phyloP scores from a whole-genome alignment of 1,139 yeast genomes.

The Pichia sp. region DNA sequence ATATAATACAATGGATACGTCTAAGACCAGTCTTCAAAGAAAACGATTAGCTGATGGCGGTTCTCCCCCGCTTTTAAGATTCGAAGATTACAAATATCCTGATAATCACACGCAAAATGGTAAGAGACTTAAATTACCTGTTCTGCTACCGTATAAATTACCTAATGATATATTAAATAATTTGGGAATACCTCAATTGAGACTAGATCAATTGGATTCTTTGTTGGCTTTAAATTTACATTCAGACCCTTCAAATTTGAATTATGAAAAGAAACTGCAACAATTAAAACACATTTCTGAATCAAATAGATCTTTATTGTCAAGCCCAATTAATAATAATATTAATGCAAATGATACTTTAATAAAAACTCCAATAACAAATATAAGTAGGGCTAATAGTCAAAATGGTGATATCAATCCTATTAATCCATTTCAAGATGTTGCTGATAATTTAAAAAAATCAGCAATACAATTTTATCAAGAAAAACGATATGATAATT shows the following conservation, averaged over 20 bases:
- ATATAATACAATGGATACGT: not conserved
- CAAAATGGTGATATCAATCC: not conserved
- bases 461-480: conserved; percentile 2
- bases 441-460: conserved; percentile 9
- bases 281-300: conserved; percentile 11
- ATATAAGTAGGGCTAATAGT: conserved; percentile 3
- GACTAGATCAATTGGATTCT: conserved; percentile 5
- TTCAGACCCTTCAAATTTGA: too few species aligned
- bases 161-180: conserved; percentile 6
- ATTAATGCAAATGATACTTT: too few species aligned
- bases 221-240: not conserved
- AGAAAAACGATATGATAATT: conserved; percentile 1
- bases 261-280: not conserved
- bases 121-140: conserved; percentile 11
- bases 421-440: not conserved
- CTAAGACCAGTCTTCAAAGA: not conserved
- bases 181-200: conserved; percentile 8
- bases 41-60: not conserved
- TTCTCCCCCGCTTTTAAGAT: not conserved
- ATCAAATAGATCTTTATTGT: too few species aligned
- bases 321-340: too few species aligned
- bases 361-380: too few species aligned
- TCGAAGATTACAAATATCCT: conserved; percentile 7
- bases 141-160: conserved; percentile 11
- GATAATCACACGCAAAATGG: not conserved